Percentiles rank a stretch among this genome's conserved stretches.
phyloP scores from a whole-genome alignment of 192 early-diverging fungal genomes.

The Ambispora gerdemannii region DNA sequence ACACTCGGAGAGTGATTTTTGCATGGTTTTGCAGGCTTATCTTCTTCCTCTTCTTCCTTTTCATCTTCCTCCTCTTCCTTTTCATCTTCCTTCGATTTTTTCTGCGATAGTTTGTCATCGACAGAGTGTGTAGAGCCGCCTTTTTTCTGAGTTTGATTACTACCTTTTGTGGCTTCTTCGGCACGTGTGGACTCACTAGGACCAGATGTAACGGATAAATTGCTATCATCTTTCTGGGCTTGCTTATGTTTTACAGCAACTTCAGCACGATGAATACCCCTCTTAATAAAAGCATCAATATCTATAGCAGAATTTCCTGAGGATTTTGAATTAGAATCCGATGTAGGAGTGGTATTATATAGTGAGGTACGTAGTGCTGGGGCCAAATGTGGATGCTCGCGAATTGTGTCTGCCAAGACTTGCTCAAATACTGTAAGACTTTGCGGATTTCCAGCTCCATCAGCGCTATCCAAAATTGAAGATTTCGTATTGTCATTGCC shows the following conservation, averaged over 20 bases:
- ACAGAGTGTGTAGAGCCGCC: no score
- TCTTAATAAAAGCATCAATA: conserved; percentile 9
- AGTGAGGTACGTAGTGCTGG: conserved; percentile 27
- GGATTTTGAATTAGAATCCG: conserved; percentile 13
- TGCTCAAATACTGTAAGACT: conserved; percentile 18
- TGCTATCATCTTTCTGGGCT: conserved; percentile 19
- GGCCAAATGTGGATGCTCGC: conserved; percentile 17
- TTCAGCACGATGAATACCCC: conserved; percentile 19
- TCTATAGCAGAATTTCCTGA: not conserved
- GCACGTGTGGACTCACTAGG: conserved; percentile 1
- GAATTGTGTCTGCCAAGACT: conserved; percentile 21
- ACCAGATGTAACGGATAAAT: not conserved
- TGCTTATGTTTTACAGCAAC: conserved; percentile 9
- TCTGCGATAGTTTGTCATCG: no score
- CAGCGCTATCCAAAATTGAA: not conserved
- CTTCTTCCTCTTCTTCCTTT: conserved; percentile 20
- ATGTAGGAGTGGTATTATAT: not conserved
- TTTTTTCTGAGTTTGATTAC: no score
- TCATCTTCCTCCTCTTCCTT: not conserved
- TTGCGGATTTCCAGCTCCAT: conserved; percentile 19
- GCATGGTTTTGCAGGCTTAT: conserved; percentile 25
- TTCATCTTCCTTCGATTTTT: no score
- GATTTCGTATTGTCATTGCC: not conserved
- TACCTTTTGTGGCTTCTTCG: not conserved
- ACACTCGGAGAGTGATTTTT: conserved; percentile 28